Percentiles rank a stretch among this genome's conserved stretches.
Conservation (phyloP, 768 basidiomycete genomes). For the Trametes cubensis region DNA sequence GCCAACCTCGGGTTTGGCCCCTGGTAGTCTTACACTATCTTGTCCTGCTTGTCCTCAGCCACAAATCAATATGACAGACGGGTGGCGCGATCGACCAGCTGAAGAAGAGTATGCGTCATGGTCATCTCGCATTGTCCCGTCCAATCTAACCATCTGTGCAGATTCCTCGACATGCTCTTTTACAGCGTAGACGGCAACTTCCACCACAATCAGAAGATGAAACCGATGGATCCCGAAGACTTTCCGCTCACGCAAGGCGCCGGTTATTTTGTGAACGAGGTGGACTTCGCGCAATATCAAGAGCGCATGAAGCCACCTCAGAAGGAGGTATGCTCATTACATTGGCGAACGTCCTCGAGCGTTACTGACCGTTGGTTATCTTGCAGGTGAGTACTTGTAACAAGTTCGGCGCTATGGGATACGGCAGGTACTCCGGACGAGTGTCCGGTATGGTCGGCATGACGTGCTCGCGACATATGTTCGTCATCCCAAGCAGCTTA, state of each 20-base stretch:
- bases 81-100: slow-evolving; percentile 14
- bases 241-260: slow-evolving; percentile 18
- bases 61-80: slow-evolving; percentile 22
- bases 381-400: slow-evolving; percentile 17
- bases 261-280: slow-evolving; percentile 20
- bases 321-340: slow-evolving; percentile 12
- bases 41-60: slow-evolving; percentile 32
- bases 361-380: neutral
- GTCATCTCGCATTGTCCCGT: neutral
- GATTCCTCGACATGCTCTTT: slow-evolving; percentile 18
- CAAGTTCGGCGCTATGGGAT: slow-evolving; percentile 24
- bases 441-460: slow-evolving; percentile 22
- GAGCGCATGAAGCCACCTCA: slow-evolving; percentile 3
- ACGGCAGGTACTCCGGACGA: neutral
- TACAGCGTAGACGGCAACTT: slow-evolving; percentile 24
- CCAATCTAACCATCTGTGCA: neutral
- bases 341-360: too few species aligned
- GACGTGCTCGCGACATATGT: slow-evolving; percentile 24
- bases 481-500: slow-evolving; percentile 16
- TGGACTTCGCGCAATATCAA: slow-evolving; percentile 6
- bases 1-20: neutral
- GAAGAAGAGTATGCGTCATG: neutral
- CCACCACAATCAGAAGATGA: slow-evolving; percentile 17
- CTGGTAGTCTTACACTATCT: slow-evolving; percentile 19
- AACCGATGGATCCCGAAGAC: slow-evolving; percentile 16